These are phyloP conservation scores for Psilocybe cyanescens DNA, from an alignment of 768 basidiomycete species.

Conservation along the genomic window DNA sequence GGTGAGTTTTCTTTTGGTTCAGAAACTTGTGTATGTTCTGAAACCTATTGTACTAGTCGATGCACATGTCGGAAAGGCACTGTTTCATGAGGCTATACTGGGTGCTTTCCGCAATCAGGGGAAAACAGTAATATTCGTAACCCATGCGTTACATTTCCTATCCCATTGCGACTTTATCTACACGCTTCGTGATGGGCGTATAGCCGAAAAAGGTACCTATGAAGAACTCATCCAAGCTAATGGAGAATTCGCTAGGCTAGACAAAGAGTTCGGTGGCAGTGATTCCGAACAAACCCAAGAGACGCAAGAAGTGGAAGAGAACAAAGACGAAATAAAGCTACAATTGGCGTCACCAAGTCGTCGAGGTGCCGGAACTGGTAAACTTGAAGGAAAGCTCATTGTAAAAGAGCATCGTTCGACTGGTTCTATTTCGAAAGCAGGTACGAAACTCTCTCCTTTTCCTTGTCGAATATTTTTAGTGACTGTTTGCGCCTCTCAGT, in stretches of 20 bases:
- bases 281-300: constrained; percentile 38
- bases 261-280: constrained; percentile 64
- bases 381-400: constrained; percentile 68
- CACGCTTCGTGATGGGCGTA: constrained; percentile 68
- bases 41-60: constrained; percentile 50
- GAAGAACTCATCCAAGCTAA: constrained; percentile 48
- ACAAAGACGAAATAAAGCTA: constrained; percentile 35
- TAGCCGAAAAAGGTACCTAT: constrained; percentile 75
- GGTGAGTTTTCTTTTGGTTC: constrained; percentile 34
- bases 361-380: constrained; percentile 54
- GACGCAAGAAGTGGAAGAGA: constrained; percentile 19
- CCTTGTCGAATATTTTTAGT: not conserved
- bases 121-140: constrained; percentile 84
- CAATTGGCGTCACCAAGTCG: constrained; percentile 30
- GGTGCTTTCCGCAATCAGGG: constrained; percentile 38
- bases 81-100: constrained; percentile 71
- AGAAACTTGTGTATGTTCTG: not conserved
- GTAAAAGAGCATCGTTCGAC: constrained; percentile 67
- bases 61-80: constrained; percentile 72
- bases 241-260: constrained; percentile 61
- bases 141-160: constrained; percentile 86
- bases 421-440: constrained; percentile 57
- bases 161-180: constrained; percentile 82
- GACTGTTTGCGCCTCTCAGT: constrained; percentile 39
- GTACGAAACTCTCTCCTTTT: constrained; percentile 29